Conservation (phyloP, 2,329 filamentous ascomycete genomes). For the Fusarium kyushuense region DNA sequence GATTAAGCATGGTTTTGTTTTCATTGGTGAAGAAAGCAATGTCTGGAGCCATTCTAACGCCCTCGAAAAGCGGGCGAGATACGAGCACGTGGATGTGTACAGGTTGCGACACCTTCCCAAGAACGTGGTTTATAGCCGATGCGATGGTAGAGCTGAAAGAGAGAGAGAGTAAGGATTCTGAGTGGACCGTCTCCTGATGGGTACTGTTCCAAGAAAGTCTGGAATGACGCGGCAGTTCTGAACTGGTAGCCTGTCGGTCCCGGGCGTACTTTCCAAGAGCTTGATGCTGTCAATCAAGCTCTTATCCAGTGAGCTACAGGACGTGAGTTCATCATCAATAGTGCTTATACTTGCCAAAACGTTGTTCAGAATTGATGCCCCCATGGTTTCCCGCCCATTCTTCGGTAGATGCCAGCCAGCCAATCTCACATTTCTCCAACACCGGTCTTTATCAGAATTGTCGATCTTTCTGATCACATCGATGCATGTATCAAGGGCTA, state of each 20-base stretch:
- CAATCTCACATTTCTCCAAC: slow-evolving; percentile 69
- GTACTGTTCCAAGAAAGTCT: slow-evolving; percentile 49
- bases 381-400: slow-evolving; percentile 75
- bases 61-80: slow-evolving; percentile 75
- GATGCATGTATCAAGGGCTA: slow-evolving; percentile 63
- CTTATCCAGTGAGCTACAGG: slow-evolving; percentile 1
- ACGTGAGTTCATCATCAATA: slow-evolving; percentile 52
- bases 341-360: slow-evolving; percentile 60
- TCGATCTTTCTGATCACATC: slow-evolving; percentile 57
- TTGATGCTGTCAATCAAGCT: slow-evolving; percentile 32
- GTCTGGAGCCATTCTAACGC: slow-evolving; percentile 65
- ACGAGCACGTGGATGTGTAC: slow-evolving; percentile 73
- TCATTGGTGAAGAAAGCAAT: slow-evolving; percentile 57
- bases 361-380: slow-evolving; percentile 66
- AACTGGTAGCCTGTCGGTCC: slow-evolving; percentile 44
- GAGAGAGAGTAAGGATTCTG: slow-evolving; percentile 69
- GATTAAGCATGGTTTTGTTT: slow-evolving; percentile 48
- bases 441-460: slow-evolving; percentile 51
- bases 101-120: slow-evolving; percentile 50
- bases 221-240: slow-evolving; percentile 54
- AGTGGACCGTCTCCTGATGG: slow-evolving; percentile 48
- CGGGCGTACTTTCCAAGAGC: slow-evolving; percentile 32
- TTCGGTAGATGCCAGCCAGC: slow-evolving; percentile 73
- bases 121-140: slow-evolving; percentile 59
- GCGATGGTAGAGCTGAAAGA: slow-evolving; percentile 73